Conservation (phyloP, 2,329 filamentous ascomycete genomes). For the Aspergillus clavatus region DNA sequence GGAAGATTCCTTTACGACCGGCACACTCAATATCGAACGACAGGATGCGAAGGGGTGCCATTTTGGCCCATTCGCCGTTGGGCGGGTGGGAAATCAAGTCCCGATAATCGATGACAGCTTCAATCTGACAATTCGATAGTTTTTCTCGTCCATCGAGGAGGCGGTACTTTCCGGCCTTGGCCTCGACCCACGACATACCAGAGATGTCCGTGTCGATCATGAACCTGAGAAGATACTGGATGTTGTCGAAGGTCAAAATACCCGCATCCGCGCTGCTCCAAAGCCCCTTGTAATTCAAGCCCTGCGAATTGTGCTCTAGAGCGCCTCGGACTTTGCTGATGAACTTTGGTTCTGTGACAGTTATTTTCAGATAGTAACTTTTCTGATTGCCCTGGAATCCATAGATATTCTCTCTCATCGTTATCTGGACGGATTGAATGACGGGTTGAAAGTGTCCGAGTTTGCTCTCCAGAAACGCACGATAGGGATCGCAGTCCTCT, state of each 20-base stretch:
- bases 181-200: constrained; percentile 98
- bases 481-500: constrained; percentile 73
- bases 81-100: constrained; percentile 83
- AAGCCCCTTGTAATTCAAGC: constrained; percentile 83
- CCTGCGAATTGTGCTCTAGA: constrained; percentile 61
- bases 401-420: constrained; percentile 84
- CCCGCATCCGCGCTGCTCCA: constrained; percentile 70
- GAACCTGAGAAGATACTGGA: constrained; percentile 90
- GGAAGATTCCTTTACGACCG: constrained; percentile 94
- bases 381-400: constrained; percentile 91
- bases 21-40: constrained; percentile 99
- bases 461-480: constrained; percentile 72
- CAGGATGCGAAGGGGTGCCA: constrained; percentile 85
- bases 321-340: constrained; percentile 70
- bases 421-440: constrained; percentile 76
- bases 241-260: constrained; percentile 89
- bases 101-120: constrained; percentile 76
- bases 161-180: constrained; percentile 66
- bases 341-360: constrained; percentile 80
- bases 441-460: constrained; percentile 67
- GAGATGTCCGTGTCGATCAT: constrained; percentile 96
- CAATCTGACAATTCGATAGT: constrained; percentile 94
- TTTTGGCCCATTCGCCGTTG: constrained; percentile 94
- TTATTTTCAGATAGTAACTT: constrained; percentile 89
- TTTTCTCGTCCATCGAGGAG: constrained; percentile 61